A percentile compares a stretch with the other conserved stretches of the same genome.
phyloP scores from a whole-genome alignment of 2,329 filamentous ascomycete genomes.

The Septoria linicola region DNA sequence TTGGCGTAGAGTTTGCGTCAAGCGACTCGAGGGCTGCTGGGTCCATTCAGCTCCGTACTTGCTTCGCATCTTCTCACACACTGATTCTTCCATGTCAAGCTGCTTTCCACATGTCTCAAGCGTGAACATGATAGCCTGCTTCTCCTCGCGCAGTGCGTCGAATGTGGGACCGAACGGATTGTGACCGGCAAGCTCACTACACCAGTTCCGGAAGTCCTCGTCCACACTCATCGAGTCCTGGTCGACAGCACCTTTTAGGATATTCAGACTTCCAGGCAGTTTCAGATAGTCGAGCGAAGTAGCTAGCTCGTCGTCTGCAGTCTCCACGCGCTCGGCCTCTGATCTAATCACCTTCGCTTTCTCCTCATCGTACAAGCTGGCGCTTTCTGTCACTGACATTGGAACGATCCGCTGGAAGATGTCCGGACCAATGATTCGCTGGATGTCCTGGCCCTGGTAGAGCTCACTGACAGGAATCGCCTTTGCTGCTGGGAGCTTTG shows the following conservation, averaged over 20 bases:
- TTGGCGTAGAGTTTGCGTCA: constrained; percentile 81
- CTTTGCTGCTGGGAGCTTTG: constrained; percentile 92
- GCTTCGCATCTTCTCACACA: constrained; percentile 98
- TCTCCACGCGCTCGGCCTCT: constrained; percentile 89
- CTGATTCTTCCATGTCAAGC: constrained; percentile 93
- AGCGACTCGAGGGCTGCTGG: constrained; percentile 86
- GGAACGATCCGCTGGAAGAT: constrained; percentile 97
- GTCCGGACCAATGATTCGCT: constrained; percentile 93
- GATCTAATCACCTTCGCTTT: constrained; percentile 94
- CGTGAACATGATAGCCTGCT: constrained; percentile 67
- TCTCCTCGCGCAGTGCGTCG: constrained; percentile 73
- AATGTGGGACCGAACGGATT: constrained; percentile 77
- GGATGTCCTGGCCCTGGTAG: constrained; percentile 95
- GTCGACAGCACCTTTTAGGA: constrained; percentile 88
- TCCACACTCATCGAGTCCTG: constrained; percentile 81
- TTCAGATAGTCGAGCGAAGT: constrained; percentile 92
- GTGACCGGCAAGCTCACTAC: constrained; percentile 84
- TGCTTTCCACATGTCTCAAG: constrained; percentile 82
- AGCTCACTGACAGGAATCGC: constrained; percentile 95
- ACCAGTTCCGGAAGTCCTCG: constrained; percentile 91
- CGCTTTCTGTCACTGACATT: constrained; percentile 91
- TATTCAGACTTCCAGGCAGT: constrained; percentile 73
- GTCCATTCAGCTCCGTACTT: constrained; percentile 97
- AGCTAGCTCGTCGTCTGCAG: constrained; percentile 92
- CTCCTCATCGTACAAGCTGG: constrained; percentile 96